phyloP scores from a whole-genome alignment of 2,329 filamentous ascomycete species.

The Pseudovirgaria hyperparasitica region DNA sequence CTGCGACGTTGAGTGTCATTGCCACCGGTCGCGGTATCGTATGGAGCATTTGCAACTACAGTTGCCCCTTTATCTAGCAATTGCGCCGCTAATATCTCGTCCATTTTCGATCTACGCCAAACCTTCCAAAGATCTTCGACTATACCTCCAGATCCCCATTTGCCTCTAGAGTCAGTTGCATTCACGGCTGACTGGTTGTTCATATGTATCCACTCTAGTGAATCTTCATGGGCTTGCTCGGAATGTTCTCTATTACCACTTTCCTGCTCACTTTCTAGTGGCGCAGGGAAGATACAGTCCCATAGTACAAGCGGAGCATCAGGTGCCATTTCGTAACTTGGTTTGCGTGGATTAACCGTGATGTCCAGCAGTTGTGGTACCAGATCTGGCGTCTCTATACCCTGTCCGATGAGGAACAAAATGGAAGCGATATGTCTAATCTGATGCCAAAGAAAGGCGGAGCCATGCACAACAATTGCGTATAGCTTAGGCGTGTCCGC shows the following conservation, averaged over 20 bases:
- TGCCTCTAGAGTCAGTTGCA: conserved; percentile 27
- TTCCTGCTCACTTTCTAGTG: conserved; percentile 25
- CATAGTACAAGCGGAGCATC: conserved; percentile 86
- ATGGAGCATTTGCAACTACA: conserved; percentile 11
- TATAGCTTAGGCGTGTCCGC: conserved; percentile 52
- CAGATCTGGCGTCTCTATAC: conserved; percentile 63
- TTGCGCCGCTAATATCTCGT: conserved; percentile 69
- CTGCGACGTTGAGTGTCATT: conserved; percentile 10
- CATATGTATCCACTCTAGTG: conserved; percentile 65
- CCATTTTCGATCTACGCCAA: conserved; percentile 79
- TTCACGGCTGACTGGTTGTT: conserved; percentile 48
- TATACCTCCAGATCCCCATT: conserved; percentile 22
- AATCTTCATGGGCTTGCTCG: conserved; percentile 38
- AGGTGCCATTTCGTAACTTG: conserved; percentile 80
- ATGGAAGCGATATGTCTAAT: conserved; percentile 89
- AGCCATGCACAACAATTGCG: conserved; percentile 77
- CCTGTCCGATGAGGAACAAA: conserved; percentile 85
- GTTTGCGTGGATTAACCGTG: conserved; percentile 56
- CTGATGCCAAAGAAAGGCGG: conserved; percentile 95
- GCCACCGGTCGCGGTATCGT: conserved; percentile 7
- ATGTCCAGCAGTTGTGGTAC: conserved; percentile 66
- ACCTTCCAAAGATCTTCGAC: conserved; percentile 57
- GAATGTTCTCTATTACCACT: conserved; percentile 20
- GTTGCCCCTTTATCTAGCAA: conserved; percentile 47
- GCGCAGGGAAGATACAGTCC: conserved; percentile 77